A percentile compares a stretch with the other conserved stretches of the same genome.
These are phyloP conservation scores for Periconia sp. DNA, from an alignment of 2,329 filamentous ascomycete species.

Conservation along the genomic window DNA sequence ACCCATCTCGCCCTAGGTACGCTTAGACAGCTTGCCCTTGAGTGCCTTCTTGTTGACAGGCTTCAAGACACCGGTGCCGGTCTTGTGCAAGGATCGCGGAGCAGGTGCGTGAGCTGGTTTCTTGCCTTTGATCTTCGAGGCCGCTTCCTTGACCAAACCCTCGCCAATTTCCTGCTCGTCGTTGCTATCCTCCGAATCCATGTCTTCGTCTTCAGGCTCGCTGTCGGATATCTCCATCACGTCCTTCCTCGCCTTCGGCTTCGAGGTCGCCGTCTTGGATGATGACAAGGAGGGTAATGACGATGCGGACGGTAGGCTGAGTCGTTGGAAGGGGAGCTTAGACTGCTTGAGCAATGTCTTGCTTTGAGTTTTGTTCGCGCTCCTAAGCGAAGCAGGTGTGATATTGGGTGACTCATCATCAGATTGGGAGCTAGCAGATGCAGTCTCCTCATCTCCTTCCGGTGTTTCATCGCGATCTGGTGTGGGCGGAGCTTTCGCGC, in stretches of 20 bases:
- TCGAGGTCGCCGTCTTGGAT: not conserved
- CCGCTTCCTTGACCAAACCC: not conserved
- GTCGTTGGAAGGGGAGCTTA: constrained; percentile 14
- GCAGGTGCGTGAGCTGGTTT: constrained; percentile 9
- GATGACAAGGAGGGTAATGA: not conserved
- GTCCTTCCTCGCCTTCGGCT: not conserved
- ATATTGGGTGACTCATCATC: constrained; percentile 33
- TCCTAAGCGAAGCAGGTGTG: constrained; percentile 39
- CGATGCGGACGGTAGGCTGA: too few species aligned
- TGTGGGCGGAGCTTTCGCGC: constrained; percentile 18
- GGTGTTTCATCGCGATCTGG: constrained; percentile 10
- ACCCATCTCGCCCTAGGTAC: not conserved
- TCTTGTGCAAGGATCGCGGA: constrained; percentile 13
- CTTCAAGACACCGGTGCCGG: constrained; percentile 16
- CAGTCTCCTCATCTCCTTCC: constrained; percentile 10
- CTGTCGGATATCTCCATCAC: constrained; percentile 1
- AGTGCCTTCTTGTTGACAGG: not conserved
- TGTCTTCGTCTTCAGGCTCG: constrained; percentile 1
- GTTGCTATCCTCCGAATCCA: not conserved
- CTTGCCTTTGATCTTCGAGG: constrained; percentile 5
- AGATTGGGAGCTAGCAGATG: not conserved
- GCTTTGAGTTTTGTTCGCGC: constrained; percentile 22
- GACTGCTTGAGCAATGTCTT: constrained; percentile 1
- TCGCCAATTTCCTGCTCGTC: not conserved
- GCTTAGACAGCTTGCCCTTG: not conserved